phyloP scores from a whole-genome alignment of 1,284 basidiomycete species.

The Cryptococcus wingfieldii region DNA sequence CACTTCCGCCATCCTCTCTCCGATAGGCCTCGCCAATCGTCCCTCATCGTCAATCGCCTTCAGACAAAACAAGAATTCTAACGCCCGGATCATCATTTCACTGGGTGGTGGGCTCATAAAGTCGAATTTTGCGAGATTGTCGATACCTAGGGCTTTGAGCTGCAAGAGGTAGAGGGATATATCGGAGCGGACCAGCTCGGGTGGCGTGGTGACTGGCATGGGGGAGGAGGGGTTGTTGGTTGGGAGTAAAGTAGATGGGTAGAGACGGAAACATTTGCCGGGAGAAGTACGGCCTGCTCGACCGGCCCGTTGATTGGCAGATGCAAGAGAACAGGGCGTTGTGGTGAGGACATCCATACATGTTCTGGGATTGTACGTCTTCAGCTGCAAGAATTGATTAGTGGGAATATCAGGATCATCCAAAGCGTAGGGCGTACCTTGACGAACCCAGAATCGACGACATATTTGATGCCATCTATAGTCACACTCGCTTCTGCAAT shows the following conservation, averaged over 20 bases:
- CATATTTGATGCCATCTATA: constrained; percentile 89
- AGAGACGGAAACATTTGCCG: constrained; percentile 91
- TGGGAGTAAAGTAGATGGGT: constrained; percentile 62
- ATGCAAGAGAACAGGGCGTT: constrained; percentile 74
- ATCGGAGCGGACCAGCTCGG: constrained; percentile 86
- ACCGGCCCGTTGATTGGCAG: constrained; percentile 82
- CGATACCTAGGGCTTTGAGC: constrained; percentile 88
- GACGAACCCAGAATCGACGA: constrained; percentile 92
- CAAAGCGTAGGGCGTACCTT: constrained; percentile 58
- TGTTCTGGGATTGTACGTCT: constrained; percentile 75
- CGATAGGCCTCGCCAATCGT: constrained; percentile 52
- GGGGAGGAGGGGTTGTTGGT: constrained; percentile 50
- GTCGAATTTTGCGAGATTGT: constrained; percentile 80
- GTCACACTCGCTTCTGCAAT: constrained; percentile 97
- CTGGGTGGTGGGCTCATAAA: constrained; percentile 85
- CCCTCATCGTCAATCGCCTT: constrained; percentile 55
- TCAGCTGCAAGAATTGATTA: constrained; percentile 56
- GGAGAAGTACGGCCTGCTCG: constrained; percentile 84
- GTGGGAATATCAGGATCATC: not conserved
- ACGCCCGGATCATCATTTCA: constrained; percentile 74
- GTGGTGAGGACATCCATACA: constrained; percentile 75
- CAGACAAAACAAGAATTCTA: constrained; percentile 59
- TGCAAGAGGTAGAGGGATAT: constrained; percentile 84
- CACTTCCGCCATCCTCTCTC: constrained; percentile 56
- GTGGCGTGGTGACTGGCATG: constrained; percentile 63